Base-by-base conservation (phyloP, 139 green algal species). In the Asterochloris erici region DNA sequence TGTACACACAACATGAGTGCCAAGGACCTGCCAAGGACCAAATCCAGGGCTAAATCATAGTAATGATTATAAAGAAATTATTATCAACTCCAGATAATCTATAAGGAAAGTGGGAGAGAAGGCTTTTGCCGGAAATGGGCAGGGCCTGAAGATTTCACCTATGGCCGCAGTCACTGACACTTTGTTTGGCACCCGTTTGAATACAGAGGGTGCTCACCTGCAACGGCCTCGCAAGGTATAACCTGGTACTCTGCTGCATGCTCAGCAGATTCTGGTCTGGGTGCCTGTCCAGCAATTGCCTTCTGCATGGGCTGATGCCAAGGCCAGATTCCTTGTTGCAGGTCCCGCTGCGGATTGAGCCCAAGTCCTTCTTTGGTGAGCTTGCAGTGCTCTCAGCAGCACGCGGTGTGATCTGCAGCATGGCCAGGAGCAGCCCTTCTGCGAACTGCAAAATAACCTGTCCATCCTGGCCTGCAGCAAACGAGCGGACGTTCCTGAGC, bases 331-430 rank as follows among this genome's bases (percentile, higher is more conserved):
- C 38, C 38, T 6, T 54, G 38, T 6, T 54, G 38, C 38, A 54
- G 38, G 38, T 96, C 26, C 94, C 94, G 9, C 90, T 98, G 85
- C 86, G 94, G 0, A 94, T 98, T 24, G 94, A 98, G 85, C 94
- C 94, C 17, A 98, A 98, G 80, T 95, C 91, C 11, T 98, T 93
- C 76, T 98, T 97, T 85, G 93, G 94, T 97, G 77, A 74, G 80
- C n/a, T 60, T 10, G 61, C 19, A 10, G 13, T 23, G 9, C 63
- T 29, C 69, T 19, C 0, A 27, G 63, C 61, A 73, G 77, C 21
- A 70, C 54, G 47, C 13, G 12, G 74, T 28, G 16, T 79, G 14
- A 64, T 15, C 15, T 64, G 27, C 12, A 62, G 77, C 61, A 81
- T 11, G 26, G 77, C 60, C 14, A 11, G 10, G 27, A 60, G 12